These are phyloP conservation scores for Xylona heveae DNA, from an alignment of 495 filamentous ascomycete genomes.

Conservation along the genomic window DNA sequence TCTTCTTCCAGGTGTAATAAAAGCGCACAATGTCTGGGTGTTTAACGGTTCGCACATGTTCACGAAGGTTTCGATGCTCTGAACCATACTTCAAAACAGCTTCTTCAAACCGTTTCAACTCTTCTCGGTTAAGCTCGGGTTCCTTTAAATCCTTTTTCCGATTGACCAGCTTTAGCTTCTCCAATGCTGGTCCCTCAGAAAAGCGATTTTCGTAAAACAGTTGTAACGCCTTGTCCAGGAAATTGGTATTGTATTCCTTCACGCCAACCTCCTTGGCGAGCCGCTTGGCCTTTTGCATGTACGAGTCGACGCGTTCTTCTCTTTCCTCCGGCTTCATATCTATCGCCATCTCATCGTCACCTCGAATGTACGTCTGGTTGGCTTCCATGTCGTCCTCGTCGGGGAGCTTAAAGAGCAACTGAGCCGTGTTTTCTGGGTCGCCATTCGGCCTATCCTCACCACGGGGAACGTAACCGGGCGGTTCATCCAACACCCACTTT, in stretches of 20 bases:
- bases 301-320: constrained; percentile 43
- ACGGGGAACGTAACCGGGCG: constrained; percentile 59
- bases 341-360: constrained; percentile 21
- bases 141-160: constrained; percentile 65
- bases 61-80: constrained; percentile 63
- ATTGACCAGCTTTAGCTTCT: constrained; percentile 39
- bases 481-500: constrained; percentile 85
- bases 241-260: constrained; percentile 54
- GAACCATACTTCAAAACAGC: constrained; percentile 81
- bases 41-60: constrained; percentile 63
- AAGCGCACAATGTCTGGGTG: constrained; percentile 67
- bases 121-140: constrained; percentile 55
- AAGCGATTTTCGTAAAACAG: constrained; percentile 51
- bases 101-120: constrained; percentile 80
- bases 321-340: constrained; percentile 20
- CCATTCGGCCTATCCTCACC: constrained; percentile 51
- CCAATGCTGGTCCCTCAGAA: constrained; percentile 49
- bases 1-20: constrained; percentile 98
- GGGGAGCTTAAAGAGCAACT: constrained; percentile 38
- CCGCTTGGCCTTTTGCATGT: constrained; percentile 44
- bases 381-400: constrained; percentile 9
- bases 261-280: constrained; percentile 42
- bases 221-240: constrained; percentile 68
- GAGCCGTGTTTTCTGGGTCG: constrained; percentile 31
- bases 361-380: neutral